Conservation (phyloP, 75 land plant species). For the Pinus albicaulis region DNA sequence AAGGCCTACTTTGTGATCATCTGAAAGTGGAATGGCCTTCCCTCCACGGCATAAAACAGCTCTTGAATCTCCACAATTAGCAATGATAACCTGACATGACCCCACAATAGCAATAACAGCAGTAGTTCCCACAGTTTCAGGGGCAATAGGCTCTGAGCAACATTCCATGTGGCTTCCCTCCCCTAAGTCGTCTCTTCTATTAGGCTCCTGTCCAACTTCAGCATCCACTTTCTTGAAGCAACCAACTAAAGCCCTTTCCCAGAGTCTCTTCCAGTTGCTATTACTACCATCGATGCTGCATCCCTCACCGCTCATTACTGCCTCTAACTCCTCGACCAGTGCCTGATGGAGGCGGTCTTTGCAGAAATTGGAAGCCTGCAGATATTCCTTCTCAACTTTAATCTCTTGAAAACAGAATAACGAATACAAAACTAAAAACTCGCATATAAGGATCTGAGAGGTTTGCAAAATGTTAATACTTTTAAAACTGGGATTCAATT, state of each 20-base stretch:
- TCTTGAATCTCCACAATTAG: slow-evolving; percentile 96
- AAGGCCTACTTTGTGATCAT: slow-evolving; percentile 83
- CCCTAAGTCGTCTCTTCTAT: not conserved
- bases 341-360: slow-evolving; percentile 71
- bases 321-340: slow-evolving; percentile 64
- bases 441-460: not conserved
- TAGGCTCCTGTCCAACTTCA: slow-evolving; percentile 52
- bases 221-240: slow-evolving; percentile 77
- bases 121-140: slow-evolving; percentile 92
- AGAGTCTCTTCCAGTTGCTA: slow-evolving; percentile 37
- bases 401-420: not conserved
- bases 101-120: slow-evolving; percentile 85
- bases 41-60: slow-evolving; percentile 94
- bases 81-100: slow-evolving; percentile 78
- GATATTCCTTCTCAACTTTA: not conserved
- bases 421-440: not conserved
- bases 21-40: slow-evolving; percentile 71
- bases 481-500: slow-evolving; percentile 4
- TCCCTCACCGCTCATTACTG: slow-evolving; percentile 8
- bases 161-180: slow-evolving; percentile 9
- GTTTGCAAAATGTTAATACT: not conserved
- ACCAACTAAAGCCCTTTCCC: slow-evolving; percentile 52
- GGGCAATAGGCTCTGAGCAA: slow-evolving; percentile 59
- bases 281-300: slow-evolving; percentile 4
- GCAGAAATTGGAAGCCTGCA: slow-evolving; percentile 87